A percentile compares a stretch with the other conserved stretches of the same genome.
Conservation (phyloP, 371 early-diverging fungal genomes). For the Mortierella sp. region DNA sequence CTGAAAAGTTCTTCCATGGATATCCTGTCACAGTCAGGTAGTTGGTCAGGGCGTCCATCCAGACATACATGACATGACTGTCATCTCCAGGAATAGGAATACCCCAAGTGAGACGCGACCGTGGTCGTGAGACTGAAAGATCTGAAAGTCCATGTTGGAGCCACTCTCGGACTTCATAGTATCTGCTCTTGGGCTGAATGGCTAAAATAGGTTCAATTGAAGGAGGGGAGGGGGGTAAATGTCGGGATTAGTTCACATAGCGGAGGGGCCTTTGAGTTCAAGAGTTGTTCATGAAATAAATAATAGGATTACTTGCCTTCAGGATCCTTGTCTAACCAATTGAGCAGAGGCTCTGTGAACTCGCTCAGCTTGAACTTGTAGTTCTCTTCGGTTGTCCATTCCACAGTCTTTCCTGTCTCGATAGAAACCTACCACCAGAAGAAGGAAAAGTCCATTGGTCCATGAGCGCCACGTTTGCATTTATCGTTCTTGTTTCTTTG, state of each 20-base stretch:
- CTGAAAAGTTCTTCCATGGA: conserved; percentile 66
- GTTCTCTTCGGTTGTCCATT: conserved; percentile 93
- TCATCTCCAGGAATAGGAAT: conserved; percentile 92
- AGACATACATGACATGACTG: conserved; percentile 94
- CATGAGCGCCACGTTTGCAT: too few relatives aligned
- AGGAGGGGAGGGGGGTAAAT: not conserved
- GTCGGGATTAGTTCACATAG: not conserved
- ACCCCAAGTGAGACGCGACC: conserved; percentile 89
- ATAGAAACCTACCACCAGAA: conserved; percentile 60
- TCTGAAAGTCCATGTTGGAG: conserved; percentile 69
- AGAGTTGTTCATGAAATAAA: too few relatives aligned
- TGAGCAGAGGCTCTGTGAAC: conserved; percentile 66
- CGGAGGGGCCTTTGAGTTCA: not conserved
- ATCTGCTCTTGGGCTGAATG: conserved; percentile 72
- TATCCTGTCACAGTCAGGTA: conserved; percentile 91
- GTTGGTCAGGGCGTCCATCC: conserved; percentile 96
- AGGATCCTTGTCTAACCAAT: conserved; percentile 78
- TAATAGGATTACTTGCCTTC: conserved; percentile 44
- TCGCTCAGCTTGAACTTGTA: conserved; percentile 88
- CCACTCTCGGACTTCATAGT: conserved; percentile 70
- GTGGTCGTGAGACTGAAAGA: conserved; percentile 88
- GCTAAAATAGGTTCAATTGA: conserved; percentile 45
- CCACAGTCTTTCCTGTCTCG: conserved; percentile 88
- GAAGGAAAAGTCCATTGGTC: too few relatives aligned
- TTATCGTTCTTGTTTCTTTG: too few relatives aligned